Percentiles rank a stretch among this genome's conserved stretches.
Conservation (phyloP, 495 filamentous ascomycete genomes). For the Penicillium salamii region DNA sequence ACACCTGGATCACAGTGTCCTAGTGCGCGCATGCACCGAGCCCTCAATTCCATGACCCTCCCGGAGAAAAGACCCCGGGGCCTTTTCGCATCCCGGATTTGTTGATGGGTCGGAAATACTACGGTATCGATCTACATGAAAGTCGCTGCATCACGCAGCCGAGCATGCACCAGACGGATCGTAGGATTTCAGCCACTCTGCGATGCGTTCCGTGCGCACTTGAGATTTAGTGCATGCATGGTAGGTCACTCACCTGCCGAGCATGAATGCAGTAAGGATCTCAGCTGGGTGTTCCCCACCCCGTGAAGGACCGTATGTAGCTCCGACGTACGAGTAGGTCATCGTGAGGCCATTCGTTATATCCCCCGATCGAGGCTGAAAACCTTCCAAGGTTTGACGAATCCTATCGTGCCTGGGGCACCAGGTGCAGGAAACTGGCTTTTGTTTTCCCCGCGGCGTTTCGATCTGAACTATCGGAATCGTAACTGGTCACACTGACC, state of each 20-base stretch:
- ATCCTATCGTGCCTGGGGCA: neutral
- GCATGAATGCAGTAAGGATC: conserved; percentile 9
- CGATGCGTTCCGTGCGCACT: conserved; percentile 23
- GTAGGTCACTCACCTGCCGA: conserved; percentile 26
- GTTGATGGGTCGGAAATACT: conserved; percentile 13
- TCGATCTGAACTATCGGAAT: conserved; percentile 26
- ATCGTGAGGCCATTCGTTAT: neutral
- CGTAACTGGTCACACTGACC: conserved; percentile 15
- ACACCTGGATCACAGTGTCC: neutral
- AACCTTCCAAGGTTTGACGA: neutral
- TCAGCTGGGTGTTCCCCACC: neutral
- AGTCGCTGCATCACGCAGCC: conserved; percentile 22
- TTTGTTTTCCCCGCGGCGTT: conserved; percentile 18
- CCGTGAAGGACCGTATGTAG: neutral
- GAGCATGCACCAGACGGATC: conserved; percentile 18
- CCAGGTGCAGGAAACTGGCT: conserved; percentile 1
- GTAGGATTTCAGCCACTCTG: conserved; percentile 25
- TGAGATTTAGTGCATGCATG: conserved; percentile 28
- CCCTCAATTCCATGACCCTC: neutral
- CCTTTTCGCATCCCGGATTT: conserved; percentile 14
- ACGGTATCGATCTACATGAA: conserved; percentile 24
- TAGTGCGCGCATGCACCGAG: neutral
- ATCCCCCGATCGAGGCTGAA: neutral
- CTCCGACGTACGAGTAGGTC: too few species aligned
- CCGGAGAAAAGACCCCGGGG: neutral